Evolutionary conservation across 2,329 filamentous ascomycete genomes (phyloP), one percentile per base, ranked within the genome.

Genomic region (Periconia sp.): DNA sequence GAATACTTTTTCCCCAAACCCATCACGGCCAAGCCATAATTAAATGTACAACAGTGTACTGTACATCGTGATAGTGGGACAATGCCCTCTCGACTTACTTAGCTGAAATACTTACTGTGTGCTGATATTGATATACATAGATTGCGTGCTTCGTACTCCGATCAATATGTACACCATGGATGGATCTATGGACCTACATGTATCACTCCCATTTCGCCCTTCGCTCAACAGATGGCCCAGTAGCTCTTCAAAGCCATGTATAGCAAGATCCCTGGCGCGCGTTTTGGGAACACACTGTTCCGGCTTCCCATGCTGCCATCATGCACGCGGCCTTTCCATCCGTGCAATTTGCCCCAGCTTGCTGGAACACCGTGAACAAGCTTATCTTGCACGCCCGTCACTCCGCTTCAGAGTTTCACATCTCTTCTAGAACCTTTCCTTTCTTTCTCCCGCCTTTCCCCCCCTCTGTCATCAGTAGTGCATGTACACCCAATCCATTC

Each of bases 351-450:
- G 41, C 49, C 49, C 50, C 53, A 55, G 54, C 50, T 47, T 55
- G 47, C 50, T 58, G 59, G 58, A 56, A 62, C 44, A 45, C 33
- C 54, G 60, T 37, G 5, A 37, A 37, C 33, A 37, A 37, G 33
- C 10, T 37, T 11, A 5, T n/a, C 33, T 37, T n/a, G 33, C 33
- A 13, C 33, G 33, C 54, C 60, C 68, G 60, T 68, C 61, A 67
- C 49, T 61, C 52, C 52, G 49, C 40, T 49, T 44, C 55, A 41
- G 23, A 57, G 69, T 70, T 70, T 70, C 67, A 71, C 50, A 47
- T 62, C 56, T 45, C 57, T 71, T 70, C 66, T 65, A 65, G 68
- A 70, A 71, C 59, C 44, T 54, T 53, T 52, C 27, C 41, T 49
- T 27, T 27, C 23, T 27, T 27, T 27, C 23, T 27, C 23, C 23